Base-by-base conservation (phyloP, 192 early-diverging fungal species). In the Allomyces macrogynus region DNA sequence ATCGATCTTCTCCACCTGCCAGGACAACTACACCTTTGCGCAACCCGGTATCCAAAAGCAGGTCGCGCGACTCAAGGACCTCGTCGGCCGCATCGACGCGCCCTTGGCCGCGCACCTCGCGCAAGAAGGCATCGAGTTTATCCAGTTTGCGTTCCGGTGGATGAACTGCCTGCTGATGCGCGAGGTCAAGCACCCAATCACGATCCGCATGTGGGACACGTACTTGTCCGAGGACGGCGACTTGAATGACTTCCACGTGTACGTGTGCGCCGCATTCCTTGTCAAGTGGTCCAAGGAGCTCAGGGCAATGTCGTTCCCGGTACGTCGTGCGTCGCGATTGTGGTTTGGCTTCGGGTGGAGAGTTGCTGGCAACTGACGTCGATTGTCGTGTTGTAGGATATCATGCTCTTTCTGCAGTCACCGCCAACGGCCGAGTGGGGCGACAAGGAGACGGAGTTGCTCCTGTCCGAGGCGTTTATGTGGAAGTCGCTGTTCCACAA, bases 81-180 rank as follows among this genome's bases (percentile, higher is more conserved):
- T 99, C 27, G 88, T 95, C 1, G 85, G 84, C 54, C 77, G 96
- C 62, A 92, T 99, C 67, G 91, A 99, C 79, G 81, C 81, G 24
- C 85, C 81, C 49, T 73, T 99, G 62, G 83, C 87, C 23, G 67
- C 69, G 24, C 96, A 99, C 70, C 80, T 99, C 44, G 83, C 86
- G 65, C 69, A 77, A 9, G 87, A 99, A 75, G 87, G 88, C 61
- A 79, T 99, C 23, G 93, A 99, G 69, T 99, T 94, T 71, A 92
- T 99, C 63, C 94, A 97, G 74, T 97, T 99, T 78, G 90, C 96
- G 11, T 99, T 97, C 71, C 82, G 96, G 62, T 99, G 96, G 96
- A 94, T 97, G 85, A 99, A 99, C 76, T 99, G 96, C 74, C 70
- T 99, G 32, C 73, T 99, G 67, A 94, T 97, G 93, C 84, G 96